phyloP scores from a whole-genome alignment of 768 basidiomycete species.

The Rhizopogon vulgaris region DNA sequence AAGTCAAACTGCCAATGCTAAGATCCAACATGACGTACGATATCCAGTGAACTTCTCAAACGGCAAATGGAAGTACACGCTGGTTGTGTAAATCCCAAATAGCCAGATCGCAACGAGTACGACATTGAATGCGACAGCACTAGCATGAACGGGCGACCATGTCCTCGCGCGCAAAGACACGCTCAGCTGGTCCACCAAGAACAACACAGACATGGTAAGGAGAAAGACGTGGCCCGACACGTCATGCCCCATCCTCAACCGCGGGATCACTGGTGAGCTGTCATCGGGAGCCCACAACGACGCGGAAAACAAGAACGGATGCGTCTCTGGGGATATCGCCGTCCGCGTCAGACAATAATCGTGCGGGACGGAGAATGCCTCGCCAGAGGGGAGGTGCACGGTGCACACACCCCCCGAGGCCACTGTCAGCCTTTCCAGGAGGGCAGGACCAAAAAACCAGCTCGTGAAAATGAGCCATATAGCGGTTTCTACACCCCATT shows the following conservation, averaged over 20 bases:
- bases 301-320: constrained; percentile 56
- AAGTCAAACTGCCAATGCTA: not conserved
- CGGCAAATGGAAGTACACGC: constrained; percentile 87
- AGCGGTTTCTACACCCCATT: constrained; percentile 53
- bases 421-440: constrained; percentile 60
- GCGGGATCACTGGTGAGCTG: constrained; percentile 47
- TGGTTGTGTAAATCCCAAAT: constrained; percentile 73
- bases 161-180: constrained; percentile 38
- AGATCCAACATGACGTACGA: constrained; percentile 40
- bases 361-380: constrained; percentile 44
- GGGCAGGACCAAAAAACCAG: constrained; percentile 86
- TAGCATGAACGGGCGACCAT: constrained; percentile 41
- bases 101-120: constrained; percentile 59
- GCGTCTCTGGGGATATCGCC: constrained; percentile 49
- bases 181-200: constrained; percentile 71
- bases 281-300: constrained; percentile 27
- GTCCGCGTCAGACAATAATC: constrained; percentile 50
- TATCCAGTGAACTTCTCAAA: constrained; percentile 84
- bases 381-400: constrained; percentile 53
- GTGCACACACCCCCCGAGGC: constrained; percentile 75
- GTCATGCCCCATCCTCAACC: constrained; percentile 80
- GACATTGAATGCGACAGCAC: constrained; percentile 41
- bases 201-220: constrained; percentile 70
- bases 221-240: constrained; percentile 93
- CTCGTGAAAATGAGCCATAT: constrained; percentile 71